Evolutionary conservation across 1,284 basidiomycete species (phyloP).

Genomic region (Rhodofomes roseus): DNA sequence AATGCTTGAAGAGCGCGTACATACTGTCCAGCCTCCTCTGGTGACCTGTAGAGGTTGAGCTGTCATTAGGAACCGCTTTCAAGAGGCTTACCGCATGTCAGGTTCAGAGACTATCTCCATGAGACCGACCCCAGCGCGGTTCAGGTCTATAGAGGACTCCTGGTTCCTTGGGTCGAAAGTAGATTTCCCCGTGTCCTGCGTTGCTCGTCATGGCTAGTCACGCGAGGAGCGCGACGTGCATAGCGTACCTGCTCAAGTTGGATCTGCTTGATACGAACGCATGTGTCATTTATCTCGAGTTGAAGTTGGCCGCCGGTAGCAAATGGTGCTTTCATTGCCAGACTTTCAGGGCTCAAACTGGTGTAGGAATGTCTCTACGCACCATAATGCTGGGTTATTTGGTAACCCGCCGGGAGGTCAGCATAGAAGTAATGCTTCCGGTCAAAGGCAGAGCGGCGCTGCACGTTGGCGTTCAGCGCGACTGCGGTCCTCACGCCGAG

Average conservation of each 20-base stretch:
- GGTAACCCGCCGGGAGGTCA: conserved; percentile 92
- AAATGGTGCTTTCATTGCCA: conserved; percentile 58
- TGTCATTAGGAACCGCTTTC: neutral
- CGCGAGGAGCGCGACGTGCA: neutral
- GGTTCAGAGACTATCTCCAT: conserved; percentile 98
- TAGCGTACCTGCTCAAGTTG: conserved; percentile 87
- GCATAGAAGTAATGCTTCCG: conserved; percentile 99
- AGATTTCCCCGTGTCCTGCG: conserved; percentile 92
- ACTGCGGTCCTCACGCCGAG: conserved; percentile 82
- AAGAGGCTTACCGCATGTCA: conserved; percentile 68
- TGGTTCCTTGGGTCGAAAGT: conserved; percentile 57
- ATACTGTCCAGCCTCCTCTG: conserved; percentile 91
- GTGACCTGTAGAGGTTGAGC: conserved; percentile 47
- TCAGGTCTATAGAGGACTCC: conserved; percentile 79
- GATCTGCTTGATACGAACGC: conserved; percentile 86
- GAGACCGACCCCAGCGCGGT: conserved; percentile 84
- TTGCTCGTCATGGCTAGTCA: neutral
- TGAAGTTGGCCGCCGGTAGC: conserved; percentile 68
- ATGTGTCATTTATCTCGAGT: conserved; percentile 40
- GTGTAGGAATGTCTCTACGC: conserved; percentile 19
- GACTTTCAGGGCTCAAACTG: neutral
- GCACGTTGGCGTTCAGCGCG: conserved; percentile 75
- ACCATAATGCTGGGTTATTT: conserved; percentile 96
- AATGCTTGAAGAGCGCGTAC: conserved; percentile 82
- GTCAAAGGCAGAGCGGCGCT: conserved; percentile 82